Percentiles rank a stretch among this genome's conserved stretches.
Evolutionary conservation across 106 monocot genomes (phyloP).

Genomic region (Ottelia alismoides): DNA sequence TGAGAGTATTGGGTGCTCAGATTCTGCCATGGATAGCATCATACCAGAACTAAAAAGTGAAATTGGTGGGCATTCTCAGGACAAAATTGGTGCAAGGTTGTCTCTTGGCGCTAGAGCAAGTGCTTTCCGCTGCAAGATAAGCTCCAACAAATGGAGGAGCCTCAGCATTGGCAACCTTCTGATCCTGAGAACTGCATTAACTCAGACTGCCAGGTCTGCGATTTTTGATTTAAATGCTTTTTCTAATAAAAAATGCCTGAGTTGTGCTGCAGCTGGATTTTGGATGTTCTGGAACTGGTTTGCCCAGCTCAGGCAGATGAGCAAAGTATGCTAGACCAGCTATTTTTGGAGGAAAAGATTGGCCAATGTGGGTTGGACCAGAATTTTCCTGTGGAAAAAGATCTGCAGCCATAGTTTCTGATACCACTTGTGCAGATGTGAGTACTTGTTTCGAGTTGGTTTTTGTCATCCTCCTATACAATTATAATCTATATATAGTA

Average conservation of each 20-base stretch:
- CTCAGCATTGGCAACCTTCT: constrained; percentile 16
- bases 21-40: background rate
- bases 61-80: constrained; percentile 11
- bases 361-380: constrained; percentile 67
- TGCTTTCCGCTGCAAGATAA: constrained; percentile 19
- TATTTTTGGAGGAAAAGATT: constrained; percentile 45
- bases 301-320: constrained; percentile 29
- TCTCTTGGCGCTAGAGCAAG: constrained; percentile 24
- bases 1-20: too few species aligned
- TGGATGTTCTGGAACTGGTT: constrained; percentile 30
- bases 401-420: constrained; percentile 1
- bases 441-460: background rate
- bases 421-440: background rate
- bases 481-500: too few species aligned
- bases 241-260: constrained; percentile 14
- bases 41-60: background rate
- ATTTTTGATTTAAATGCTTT: constrained; percentile 33
- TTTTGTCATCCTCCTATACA: too few species aligned
- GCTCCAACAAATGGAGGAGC: constrained; percentile 24
- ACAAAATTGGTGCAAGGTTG: constrained; percentile 17
- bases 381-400: constrained; percentile 6
- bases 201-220: constrained; percentile 48
- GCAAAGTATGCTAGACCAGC: constrained; percentile 48
- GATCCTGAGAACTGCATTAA: constrained; percentile 35
- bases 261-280: constrained; percentile 55